Base-by-base conservation (phyloP, 768 basidiomycete species). In the Tylopilus felleus region DNA sequence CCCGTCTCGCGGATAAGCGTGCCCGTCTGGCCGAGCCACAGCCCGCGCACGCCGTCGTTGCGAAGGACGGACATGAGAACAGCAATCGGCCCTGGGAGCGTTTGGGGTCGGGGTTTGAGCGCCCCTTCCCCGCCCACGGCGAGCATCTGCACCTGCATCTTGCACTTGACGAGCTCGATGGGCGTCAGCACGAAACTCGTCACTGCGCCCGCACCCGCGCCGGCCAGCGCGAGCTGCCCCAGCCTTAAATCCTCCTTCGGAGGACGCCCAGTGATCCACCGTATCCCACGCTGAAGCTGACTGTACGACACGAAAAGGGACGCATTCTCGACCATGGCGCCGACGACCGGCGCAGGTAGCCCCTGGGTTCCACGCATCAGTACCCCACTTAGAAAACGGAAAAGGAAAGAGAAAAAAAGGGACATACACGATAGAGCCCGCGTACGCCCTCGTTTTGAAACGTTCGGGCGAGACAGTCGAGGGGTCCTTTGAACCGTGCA, bases 21-120 rank as follows among this genome's bases (percentile, higher is more conserved):
- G 7, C 93, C 96, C 0, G 86, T 91, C 61, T 98, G 96, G 2
- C 96, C 96, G 7, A 96, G 80, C 96, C 96, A 98, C n/a, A 98
- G 82, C 6, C 95, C 95, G 14, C 82, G 79, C 4, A 94, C 14
- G 33, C 96, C 96, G 16, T 82, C 76, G 0, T 77, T 73, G 38
- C 81, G 81, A 13, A 97, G 62, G 44, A 88, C 81, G 22, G 80
- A 76, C 8, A 73, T 72, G 49, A 93, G 72, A 52, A 97, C 80
- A 2, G 81, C 73, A 42, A 90, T 70, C 0, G 92, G 89, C 0
- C 96, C 95, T 10, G 90, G 87, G 0, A 88, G 81, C 45, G 59
- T 23, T 39, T 50, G 53, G 19, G 40, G 42, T 39, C 49, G 53
- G 19, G 40, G 42, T 53, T 57, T 63, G 41, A 45, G 52, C 8